Base-by-base conservation (phyloP, 768 basidiomycete species). In the Leccinellum albellum region DNA sequence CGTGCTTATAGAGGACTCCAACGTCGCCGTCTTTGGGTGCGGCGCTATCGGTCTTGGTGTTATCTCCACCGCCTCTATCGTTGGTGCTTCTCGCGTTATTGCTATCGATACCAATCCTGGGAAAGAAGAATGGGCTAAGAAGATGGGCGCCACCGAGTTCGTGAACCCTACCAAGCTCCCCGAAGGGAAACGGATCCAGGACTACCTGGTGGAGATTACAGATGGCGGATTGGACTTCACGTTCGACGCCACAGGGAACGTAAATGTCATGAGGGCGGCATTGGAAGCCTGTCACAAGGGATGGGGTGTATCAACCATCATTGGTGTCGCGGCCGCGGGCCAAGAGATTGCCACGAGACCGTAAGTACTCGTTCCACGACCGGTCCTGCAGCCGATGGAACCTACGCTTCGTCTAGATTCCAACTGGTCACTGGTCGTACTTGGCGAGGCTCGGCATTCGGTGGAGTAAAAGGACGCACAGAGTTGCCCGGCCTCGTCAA, bases 221-320 rank as follows among this genome's bases (percentile, higher is more conserved):
- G 97, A 99, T 65, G 97, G 97, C 17, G 97, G 97, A 24, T 78
- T 97, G 35, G 97, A 99, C 75, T 98, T 86, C 72, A 98, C 97
- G 13, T 99, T 95, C 67, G 97, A 99, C 67, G 90, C 88, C 64
- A 99, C 97, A 10, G 97, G 97, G 21, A 98, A 97, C 70, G 89
- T 94, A 10, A 77, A 93, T 28, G 94, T 96, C 61, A 98, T 97
- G 95, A 85, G 95, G 59, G 78, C 87, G 50, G 97, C 97, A 24
- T 83, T 99, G 48, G 97, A 99, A 76, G 91, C 94, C n/a, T 98
- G 94, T 73, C 97, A 99, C 75, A 98, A 98, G 71, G 97, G 97
- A 14, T 99, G 97, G 97, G 97, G 97, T 64, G 88, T 98, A 44
- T 92, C 87, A 56, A 98, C 92, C 55, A 71, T 99, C 62, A 98